phyloP scores from a whole-genome alignment of 352 stramenopile species.

The Phytophthora crassamura region DNA sequence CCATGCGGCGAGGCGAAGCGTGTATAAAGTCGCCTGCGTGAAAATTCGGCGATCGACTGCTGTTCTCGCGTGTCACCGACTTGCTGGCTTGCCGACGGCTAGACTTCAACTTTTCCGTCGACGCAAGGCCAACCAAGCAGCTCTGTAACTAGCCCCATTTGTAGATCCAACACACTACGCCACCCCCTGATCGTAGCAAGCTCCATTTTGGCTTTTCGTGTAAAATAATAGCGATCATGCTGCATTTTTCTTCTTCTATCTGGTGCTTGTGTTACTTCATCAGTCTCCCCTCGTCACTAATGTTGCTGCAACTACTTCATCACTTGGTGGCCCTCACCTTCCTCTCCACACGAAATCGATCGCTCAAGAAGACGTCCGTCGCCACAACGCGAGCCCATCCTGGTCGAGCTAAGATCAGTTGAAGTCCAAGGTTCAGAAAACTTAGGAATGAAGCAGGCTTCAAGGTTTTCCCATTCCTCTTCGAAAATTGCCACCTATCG shows the following conservation, averaged over 20 bases:
- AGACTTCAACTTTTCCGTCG: constrained; percentile 1
- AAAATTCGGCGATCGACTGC: constrained; percentile 31
- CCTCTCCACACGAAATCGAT: too few species aligned
- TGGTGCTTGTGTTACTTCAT: too few species aligned
- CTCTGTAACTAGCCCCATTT: constrained; percentile 37
- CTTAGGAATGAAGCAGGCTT: too few species aligned
- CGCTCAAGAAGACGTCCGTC: too few species aligned
- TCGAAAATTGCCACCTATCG: too few species aligned
- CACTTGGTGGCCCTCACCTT: too few species aligned
- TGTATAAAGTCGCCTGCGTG: constrained; percentile 45
- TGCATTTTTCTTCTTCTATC: constrained; percentile 27
- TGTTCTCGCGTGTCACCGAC: constrained; percentile 26
- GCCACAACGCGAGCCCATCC: too few species aligned
- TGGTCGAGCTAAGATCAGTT: too few species aligned
- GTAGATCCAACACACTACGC: constrained; percentile 35
- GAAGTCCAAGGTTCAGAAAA: too few species aligned
- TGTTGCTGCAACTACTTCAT: too few species aligned
- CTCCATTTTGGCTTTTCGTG: constrained; percentile 48
- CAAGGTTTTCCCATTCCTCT: too few species aligned
- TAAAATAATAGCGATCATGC: constrained; percentile 48
- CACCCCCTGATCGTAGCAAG: constrained; percentile 41
- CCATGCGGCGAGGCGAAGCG: constrained; percentile 31
- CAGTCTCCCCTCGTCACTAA: too few species aligned
- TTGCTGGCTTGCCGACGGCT: constrained; percentile 10
- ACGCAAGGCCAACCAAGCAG: constrained; percentile 13